A percentile compares a stretch with the other conserved stretches of the same genome.
These are phyloP conservation scores for Heliocybe sulcata DNA, from an alignment of 1,284 basidiomycete species.

Conservation along the genomic window DNA sequence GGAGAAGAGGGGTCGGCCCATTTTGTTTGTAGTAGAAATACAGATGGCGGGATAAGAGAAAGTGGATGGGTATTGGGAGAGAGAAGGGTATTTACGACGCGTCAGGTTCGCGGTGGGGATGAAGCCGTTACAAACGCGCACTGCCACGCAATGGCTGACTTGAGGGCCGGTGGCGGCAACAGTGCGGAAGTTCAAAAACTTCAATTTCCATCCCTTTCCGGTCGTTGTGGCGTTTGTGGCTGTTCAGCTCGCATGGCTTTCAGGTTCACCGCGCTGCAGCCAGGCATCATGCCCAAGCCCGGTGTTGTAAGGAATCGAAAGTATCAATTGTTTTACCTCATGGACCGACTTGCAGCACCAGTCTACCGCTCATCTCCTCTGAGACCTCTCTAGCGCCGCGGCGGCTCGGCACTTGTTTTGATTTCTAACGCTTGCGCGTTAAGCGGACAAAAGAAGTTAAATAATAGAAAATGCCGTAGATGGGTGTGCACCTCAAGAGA, in stretches of 20 bases:
- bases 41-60: slow-evolving; percentile 7
- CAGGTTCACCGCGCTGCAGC: too few species aligned
- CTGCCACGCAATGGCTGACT: neutral
- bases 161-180: neutral
- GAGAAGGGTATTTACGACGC: slow-evolving; percentile 1
- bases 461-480: too few species aligned
- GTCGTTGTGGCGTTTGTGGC: neutral
- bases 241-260: neutral
- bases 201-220: neutral
- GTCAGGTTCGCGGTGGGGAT: neutral
- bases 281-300: too few species aligned
- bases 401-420: neutral
- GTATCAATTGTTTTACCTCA: neutral
- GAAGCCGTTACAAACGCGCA: neutral
- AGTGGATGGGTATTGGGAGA: slow-evolving; percentile 5
- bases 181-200: neutral
- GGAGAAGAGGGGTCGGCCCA: slow-evolving; percentile 69
- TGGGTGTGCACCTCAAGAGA: too few species aligned
- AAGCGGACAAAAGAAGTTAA: too few species aligned
- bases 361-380: neutral
- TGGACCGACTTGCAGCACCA: neutral
- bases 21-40: slow-evolving; percentile 17
- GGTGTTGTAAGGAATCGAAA: too few species aligned
- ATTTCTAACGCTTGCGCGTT: too few species aligned
- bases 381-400: neutral